These are phyloP conservation scores for Aspergillus ochraceoroseus DNA, from an alignment of 2,329 filamentous ascomycete species.

Conservation along the genomic window DNA sequence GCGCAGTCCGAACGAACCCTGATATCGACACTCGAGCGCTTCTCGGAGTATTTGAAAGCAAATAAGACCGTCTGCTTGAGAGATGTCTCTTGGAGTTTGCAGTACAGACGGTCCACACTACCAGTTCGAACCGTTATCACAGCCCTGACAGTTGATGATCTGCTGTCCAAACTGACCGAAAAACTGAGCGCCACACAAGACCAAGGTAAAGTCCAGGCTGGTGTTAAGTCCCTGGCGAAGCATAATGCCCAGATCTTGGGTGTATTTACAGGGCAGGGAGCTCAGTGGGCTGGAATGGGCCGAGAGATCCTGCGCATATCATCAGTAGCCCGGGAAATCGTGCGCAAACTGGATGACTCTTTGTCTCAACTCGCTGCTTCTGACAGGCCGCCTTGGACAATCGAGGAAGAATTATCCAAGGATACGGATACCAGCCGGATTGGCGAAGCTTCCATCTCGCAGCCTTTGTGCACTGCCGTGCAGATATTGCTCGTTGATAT, in stretches of 20 bases:
- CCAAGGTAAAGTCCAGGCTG: neutral
- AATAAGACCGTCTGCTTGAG: neutral
- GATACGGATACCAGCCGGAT: neutral
- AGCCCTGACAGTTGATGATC: neutral
- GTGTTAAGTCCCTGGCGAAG: neutral
- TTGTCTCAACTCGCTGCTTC: neutral
- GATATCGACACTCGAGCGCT: neutral
- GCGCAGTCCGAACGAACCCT: neutral
- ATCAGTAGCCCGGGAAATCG: neutral
- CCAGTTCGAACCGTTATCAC: conserved; percentile 1
- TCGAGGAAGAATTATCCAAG: conserved; percentile 10
- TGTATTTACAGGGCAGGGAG: conserved; percentile 30
- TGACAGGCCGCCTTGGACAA: neutral
- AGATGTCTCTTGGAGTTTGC: conserved; percentile 4
- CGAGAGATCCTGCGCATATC: neutral
- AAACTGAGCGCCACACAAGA: too few species aligned
- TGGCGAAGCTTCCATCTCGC: too few species aligned
- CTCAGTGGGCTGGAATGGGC: conserved; percentile 21
- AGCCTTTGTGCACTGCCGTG: conserved; percentile 22
- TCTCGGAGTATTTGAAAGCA: neutral
- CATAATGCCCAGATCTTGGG: conserved; percentile 4
- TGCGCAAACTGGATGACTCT: conserved; percentile 3
- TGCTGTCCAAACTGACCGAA: neutral
- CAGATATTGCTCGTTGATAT: conserved; percentile 32
- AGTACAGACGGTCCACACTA: neutral